Evolutionary conservation across 345 rosid species (phyloP).

Genomic region (Ceriops decandra): DNA sequence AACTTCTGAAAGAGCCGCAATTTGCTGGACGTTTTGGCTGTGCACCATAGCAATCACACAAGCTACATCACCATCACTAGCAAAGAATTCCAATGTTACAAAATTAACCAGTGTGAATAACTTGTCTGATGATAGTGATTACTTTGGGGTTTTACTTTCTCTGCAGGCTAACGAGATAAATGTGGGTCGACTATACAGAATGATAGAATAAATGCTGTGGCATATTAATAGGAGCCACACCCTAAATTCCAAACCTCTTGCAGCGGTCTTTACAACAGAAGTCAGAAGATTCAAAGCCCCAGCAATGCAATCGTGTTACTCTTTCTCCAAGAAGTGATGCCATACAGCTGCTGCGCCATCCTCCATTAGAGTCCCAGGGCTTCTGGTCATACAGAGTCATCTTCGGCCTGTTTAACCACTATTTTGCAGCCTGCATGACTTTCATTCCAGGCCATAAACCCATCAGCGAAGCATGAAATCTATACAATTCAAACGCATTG

Average conservation of each 20-base stretch:
- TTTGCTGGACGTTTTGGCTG: neutral
- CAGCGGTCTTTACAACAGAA: conserved; percentile 9
- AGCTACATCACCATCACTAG: neutral
- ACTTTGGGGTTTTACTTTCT: neutral
- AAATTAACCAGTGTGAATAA: neutral
- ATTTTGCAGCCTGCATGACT: neutral
- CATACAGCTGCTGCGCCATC: conserved; percentile 4
- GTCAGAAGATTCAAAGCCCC: neutral
- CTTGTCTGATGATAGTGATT: neutral
- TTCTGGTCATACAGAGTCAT: neutral
- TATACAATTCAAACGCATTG: neutral
- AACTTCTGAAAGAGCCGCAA: neutral
- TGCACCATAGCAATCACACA: neutral
- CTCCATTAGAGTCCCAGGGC: neutral
- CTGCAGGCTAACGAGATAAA: neutral
- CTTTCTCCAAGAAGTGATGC: conserved; percentile 8
- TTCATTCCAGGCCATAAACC: neutral
- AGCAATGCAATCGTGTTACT: neutral
- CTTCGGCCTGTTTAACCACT: neutral
- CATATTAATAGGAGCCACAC: conserved; percentile 20
- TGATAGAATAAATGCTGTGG: conserved; percentile 16
- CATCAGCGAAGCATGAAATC: neutral
- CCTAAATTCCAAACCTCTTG: conserved; percentile 7
- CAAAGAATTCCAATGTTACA: neutral
- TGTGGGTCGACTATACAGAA: conserved; percentile 24